Evolutionary conservation across 140 eudicot genomes (phyloP).

Genomic region (Bidens hawaiensis): DNA sequence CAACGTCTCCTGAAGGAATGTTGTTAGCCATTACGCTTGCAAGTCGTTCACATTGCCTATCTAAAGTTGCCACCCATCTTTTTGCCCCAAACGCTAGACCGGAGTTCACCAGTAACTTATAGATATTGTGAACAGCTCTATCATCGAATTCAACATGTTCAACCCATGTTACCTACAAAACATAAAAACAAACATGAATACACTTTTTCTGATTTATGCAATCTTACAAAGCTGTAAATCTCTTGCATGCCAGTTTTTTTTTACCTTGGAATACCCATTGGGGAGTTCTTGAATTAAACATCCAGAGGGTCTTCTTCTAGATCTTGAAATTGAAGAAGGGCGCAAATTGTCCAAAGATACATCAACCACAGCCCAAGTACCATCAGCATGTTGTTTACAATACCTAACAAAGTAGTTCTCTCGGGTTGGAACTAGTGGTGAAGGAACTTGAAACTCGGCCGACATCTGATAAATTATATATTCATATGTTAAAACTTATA

Average conservation of each 20-base stretch:
- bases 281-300: conserved; percentile 88
- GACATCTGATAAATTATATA: conserved; percentile 63
- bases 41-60: conserved; percentile 90
- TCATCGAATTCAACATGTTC: conserved; percentile 97
- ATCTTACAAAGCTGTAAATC: not conserved
- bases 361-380: conserved; percentile 95
- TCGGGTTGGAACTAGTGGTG: conserved; percentile 90
- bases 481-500: not conserved
- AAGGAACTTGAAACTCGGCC: conserved; percentile 92
- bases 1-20: conserved; percentile 72
- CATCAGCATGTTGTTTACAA: conserved; percentile 78
- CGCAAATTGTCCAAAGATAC: conserved; percentile 84
- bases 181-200: not conserved
- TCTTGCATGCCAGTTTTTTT: not conserved
- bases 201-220: not conserved
- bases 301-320: conserved; percentile 94
- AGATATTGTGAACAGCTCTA: conserved; percentile 66
- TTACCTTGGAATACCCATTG: conserved; percentile 93
- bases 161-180: conserved; percentile 79
- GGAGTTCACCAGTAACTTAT: conserved; percentile 62
- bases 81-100: conserved; percentile 95
- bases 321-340: conserved; percentile 51
- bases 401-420: conserved; percentile 91
- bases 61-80: conserved; percentile 88
- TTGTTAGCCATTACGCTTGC: conserved; percentile 89